These are phyloP conservation scores for Saturnispora saitoi DNA, from an alignment of 805 yeast genomes.

Conservation along the genomic window DNA sequence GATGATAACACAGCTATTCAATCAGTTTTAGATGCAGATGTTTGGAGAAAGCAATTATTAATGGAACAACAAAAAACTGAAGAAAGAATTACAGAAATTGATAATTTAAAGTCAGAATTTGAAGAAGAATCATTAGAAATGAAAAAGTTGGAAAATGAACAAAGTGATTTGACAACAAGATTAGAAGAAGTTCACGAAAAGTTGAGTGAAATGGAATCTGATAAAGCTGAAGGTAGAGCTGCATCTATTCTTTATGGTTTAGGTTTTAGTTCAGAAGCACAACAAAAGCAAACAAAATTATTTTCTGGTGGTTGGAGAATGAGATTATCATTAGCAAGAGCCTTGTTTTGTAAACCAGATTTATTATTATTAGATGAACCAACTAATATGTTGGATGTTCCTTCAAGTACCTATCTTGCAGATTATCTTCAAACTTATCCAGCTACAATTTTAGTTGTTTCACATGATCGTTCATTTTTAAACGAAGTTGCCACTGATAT, in stretches of 20 bases:
- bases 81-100: conserved; percentile 70
- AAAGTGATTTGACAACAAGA: conserved; percentile 74
- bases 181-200: conserved; percentile 75
- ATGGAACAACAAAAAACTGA: conserved; percentile 67
- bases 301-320: conserved; percentile 99
- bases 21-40: conserved; percentile 98
- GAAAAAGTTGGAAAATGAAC: conserved; percentile 78
- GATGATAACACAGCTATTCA: conserved; percentile 88
- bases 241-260: conserved; percentile 88
- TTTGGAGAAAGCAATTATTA: conserved; percentile 89
- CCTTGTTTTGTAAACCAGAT: conserved; percentile 95
- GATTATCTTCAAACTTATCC: conserved; percentile 85
- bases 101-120: conserved; percentile 56
- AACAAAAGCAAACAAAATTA: conserved; percentile 71
- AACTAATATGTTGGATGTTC: conserved; percentile 99
- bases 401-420: conserved; percentile 90
- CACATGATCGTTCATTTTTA: conserved; percentile 95
- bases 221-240: conserved; percentile 95
- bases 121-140: conserved; percentile 69
- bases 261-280: conserved; percentile 88
- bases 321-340: conserved; percentile 97
- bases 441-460: conserved; percentile 87
- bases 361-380: conserved; percentile 93
- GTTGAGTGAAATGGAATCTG: conserved; percentile 88
- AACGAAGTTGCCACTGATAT: conserved; percentile 98